Evolutionary conservation across 441 rosid species (phyloP).

Genomic region (Erodium chrysanthum): DNA sequence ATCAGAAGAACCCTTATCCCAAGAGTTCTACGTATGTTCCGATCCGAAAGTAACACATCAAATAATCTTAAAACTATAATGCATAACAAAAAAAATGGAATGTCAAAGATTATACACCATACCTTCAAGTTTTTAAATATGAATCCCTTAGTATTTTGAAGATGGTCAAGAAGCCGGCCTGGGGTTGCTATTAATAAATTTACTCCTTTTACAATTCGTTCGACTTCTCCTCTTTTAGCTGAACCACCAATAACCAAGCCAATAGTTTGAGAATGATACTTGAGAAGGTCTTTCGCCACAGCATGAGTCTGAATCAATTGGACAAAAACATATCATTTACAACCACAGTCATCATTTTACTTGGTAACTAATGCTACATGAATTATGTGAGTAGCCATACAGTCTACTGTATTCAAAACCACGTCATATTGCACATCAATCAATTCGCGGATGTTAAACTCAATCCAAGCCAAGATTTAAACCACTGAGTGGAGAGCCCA

Average conservation of each 20-base stretch:
- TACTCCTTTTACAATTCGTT: slow-evolving; percentile 66
- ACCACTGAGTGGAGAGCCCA: too few species aligned
- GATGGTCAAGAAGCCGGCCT: slow-evolving; percentile 95
- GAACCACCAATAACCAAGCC: slow-evolving; percentile 91
- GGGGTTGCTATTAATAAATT: slow-evolving; percentile 93
- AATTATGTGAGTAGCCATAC: neutral
- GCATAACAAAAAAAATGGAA: neutral
- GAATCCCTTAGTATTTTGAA: slow-evolving; percentile 82
- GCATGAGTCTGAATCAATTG: slow-evolving; percentile 55
- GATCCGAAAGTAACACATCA: neutral
- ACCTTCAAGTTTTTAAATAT: slow-evolving; percentile 80
- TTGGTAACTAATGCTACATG: neutral
- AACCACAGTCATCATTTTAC: neutral
- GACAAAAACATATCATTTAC: neutral
- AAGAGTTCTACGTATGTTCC: too few species aligned
- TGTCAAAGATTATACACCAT: neutral
- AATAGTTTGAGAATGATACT: slow-evolving; percentile 73
- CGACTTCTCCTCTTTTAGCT: slow-evolving; percentile 75
- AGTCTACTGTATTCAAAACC: neutral
- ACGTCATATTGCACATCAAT: too few species aligned
- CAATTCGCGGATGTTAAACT: too few species aligned
- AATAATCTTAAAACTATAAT: neutral
- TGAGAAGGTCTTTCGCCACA: slow-evolving; percentile 83
- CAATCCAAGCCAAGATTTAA: too few species aligned
- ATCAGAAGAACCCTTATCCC: too few species aligned